Percentiles rank a stretch among this genome's conserved stretches.
phyloP scores from a whole-genome alignment of 352 stramenopile genomes.

The Globisporangium paroecandrum region DNA sequence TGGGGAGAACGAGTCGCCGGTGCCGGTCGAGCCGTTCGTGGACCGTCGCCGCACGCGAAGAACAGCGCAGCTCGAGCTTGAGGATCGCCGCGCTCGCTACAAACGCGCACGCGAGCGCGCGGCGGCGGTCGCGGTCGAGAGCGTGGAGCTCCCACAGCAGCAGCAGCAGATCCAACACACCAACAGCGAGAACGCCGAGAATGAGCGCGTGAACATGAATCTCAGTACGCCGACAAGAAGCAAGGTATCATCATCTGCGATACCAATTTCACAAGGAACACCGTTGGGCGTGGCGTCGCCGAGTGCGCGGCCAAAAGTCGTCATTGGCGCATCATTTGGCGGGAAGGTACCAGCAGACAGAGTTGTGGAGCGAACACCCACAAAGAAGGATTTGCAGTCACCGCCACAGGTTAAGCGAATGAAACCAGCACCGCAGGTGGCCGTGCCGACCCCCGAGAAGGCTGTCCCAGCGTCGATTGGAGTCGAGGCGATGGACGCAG shows the following conservation, averaged over 20 bases:
- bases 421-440: slow-evolving; percentile 20
- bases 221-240: not conserved
- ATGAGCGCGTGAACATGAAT: not conserved
- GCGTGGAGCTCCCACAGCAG: not conserved
- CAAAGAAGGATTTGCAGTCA: slow-evolving; percentile 33
- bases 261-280: not conserved
- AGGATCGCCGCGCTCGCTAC: slow-evolving; percentile 24
- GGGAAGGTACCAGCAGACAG: slow-evolving; percentile 7
- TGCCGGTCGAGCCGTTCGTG: slow-evolving; percentile 10
- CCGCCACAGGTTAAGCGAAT: slow-evolving; percentile 18
- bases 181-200: not conserved
- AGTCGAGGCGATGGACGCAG: slow-evolving; percentile 3
- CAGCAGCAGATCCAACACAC: not conserved
- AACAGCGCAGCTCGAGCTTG: slow-evolving; percentile 24
- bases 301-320: slow-evolving; percentile 10
- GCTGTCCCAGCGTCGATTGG: slow-evolving; percentile 10
- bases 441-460: slow-evolving; percentile 32
- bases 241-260: not conserved
- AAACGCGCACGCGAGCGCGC: slow-evolving; percentile 28
- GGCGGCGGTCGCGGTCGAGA: slow-evolving; percentile 7
- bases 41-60: slow-evolving; percentile 30
- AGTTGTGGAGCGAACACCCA: slow-evolving; percentile 44
- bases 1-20: slow-evolving; percentile 1
- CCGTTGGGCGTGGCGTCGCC: not conserved
- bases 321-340: slow-evolving; percentile 29